phyloP scores from a whole-genome alignment of 345 rosid species.

The Jatropha curcas region DNA sequence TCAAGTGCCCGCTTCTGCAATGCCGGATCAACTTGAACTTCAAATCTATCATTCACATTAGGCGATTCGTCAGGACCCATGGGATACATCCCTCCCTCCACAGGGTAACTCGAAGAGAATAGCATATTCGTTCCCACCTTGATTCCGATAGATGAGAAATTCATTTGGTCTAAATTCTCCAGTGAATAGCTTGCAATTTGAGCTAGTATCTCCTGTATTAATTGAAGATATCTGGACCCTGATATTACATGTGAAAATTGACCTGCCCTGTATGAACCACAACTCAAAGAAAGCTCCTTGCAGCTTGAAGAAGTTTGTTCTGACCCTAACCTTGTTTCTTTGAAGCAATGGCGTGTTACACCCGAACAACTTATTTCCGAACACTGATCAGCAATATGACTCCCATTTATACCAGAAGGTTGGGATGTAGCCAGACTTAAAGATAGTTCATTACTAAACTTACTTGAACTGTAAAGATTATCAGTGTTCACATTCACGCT shows the following conservation, averaged over 20 bases:
- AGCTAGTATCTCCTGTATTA: constrained; percentile 81
- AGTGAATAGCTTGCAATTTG: constrained; percentile 76
- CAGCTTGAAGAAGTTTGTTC: constrained; percentile 58
- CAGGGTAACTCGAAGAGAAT: constrained; percentile 24
- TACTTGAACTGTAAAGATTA: constrained; percentile 34
- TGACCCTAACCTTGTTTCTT: constrained; percentile 39
- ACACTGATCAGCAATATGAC: constrained; percentile 52
- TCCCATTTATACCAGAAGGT: constrained; percentile 30
- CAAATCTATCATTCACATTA: constrained; percentile 27
- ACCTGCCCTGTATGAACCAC: constrained; percentile 33
- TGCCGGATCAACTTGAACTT: constrained; percentile 30
- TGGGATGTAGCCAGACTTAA: constrained; percentile 70
- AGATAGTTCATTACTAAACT: constrained; percentile 58
- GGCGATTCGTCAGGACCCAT: constrained; percentile 32
- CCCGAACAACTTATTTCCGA: constrained; percentile 47
- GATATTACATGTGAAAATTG: constrained; percentile 45
- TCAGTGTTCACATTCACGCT: constrained; percentile 32
- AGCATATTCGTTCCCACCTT: constrained; percentile 26
- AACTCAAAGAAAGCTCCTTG: constrained; percentile 54
- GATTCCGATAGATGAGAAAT: constrained; percentile 30
- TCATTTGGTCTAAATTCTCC: constrained; percentile 46
- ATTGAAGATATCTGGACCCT: constrained; percentile 70
- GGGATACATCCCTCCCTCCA: constrained; percentile 13
- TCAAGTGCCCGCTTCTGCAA: constrained; percentile 37
- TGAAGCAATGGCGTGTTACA: constrained; percentile 34